Base-by-base conservation (phyloP, 1,284 basidiomycete genomes). In the Pseudozyma pruni region DNA sequence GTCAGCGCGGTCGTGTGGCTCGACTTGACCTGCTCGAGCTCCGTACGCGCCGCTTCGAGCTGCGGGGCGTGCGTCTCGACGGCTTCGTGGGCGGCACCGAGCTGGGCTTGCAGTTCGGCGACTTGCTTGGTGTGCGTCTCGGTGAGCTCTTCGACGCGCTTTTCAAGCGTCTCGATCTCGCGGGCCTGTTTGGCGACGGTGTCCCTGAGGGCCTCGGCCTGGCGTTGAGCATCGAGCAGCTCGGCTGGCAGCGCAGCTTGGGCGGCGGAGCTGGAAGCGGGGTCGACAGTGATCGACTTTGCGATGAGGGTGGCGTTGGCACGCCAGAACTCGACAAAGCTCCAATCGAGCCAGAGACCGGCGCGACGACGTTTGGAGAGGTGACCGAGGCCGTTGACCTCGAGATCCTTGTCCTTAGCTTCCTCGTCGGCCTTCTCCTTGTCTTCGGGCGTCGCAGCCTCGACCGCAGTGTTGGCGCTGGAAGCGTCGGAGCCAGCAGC, bases 281-380 rank as follows among this genome's bases (percentile, higher is more conserved):
- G 80, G 16, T 77, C 78, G 22, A 79, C 61, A 1, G 76, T 67
- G 37, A 81, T 80, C 3, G 72, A 68, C 45, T 74, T 77, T 17
- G 74, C 60, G 16, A 81, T 71, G 10, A 58, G 56, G 4, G 94
- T 92, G 76, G 93, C 95, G 80, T 95, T 94, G 50, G 92, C 62
- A 84, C 98, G 97, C 90, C 93, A 94, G 81, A 98, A 98, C 83
- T 98, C 95, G n/a, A 97, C 90, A 84, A 98, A 98, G 2, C 90
- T 88, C 93, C 94, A 98, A 81, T 98, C 94, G 80, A 98, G 92
- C 95, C 94, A 98, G 31, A 97, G 85, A 81, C 94, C 94, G n/a
- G 64, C 87, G 87, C 53, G 84, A 83, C 47, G 87, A 83, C 78
- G 25, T 87, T 86, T 58, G 3, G 61, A 66, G 16, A 71, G 54